Conservation (phyloP, 768 basidiomycete species). For the Calocybe cyanea region DNA sequence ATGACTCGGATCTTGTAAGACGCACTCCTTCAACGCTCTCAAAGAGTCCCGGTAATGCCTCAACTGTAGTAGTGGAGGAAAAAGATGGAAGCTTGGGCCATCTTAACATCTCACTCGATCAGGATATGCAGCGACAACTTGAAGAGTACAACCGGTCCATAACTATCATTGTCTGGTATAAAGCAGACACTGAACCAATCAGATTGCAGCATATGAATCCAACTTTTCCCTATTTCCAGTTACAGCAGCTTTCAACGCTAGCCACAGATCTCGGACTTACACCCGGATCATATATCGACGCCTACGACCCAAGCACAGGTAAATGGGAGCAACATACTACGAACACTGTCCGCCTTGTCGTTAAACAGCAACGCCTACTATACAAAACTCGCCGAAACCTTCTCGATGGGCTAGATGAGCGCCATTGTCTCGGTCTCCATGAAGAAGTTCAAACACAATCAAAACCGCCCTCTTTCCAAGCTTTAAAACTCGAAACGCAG, state of each 20-base stretch:
- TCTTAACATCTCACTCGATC: slow-evolving; percentile 6
- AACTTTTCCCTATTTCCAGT: slow-evolving; percentile 63
- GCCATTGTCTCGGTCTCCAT: slow-evolving; percentile 51
- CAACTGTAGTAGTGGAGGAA: not conserved
- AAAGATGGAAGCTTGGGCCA: not conserved
- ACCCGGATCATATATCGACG: slow-evolving; percentile 53
- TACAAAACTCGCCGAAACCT: slow-evolving; percentile 60
- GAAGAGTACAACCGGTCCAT: slow-evolving; percentile 50
- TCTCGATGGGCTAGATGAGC: slow-evolving; percentile 52
- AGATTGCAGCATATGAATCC: slow-evolving; percentile 54
- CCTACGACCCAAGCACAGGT: slow-evolving; percentile 47
- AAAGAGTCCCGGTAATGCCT: slow-evolving; percentile 3
- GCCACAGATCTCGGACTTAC: slow-evolving; percentile 53
- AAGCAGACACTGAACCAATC: slow-evolving; percentile 55
- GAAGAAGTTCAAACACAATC: slow-evolving; percentile 53
- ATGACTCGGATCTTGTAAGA: slow-evolving; percentile 7
- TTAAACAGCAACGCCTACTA: slow-evolving; percentile 56
- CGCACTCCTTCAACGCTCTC: slow-evolving; percentile 4
- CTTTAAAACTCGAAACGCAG: not conserved
- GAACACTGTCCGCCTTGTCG: slow-evolving; percentile 54
- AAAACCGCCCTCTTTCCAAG: not conserved
- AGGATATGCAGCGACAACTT: slow-evolving; percentile 38
- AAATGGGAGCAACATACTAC: slow-evolving; percentile 71
- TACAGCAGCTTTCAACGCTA: slow-evolving; percentile 49
- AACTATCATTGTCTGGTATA: slow-evolving; percentile 69